Conservation (phyloP, 495 filamentous ascomycete species). For the Daldinia decipiens region DNA sequence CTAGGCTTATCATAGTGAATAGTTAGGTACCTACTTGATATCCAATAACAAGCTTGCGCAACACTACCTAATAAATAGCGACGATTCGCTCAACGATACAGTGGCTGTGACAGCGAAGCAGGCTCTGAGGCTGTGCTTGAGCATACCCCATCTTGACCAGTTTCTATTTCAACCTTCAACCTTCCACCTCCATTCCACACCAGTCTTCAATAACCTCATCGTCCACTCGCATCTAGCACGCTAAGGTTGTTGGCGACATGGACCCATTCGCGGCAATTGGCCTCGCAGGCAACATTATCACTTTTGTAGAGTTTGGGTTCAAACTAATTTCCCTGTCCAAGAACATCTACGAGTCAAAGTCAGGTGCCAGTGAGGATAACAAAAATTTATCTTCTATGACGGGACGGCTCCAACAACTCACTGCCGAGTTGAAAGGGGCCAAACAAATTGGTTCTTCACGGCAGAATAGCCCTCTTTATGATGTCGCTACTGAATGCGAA, state of each 20-base stretch:
- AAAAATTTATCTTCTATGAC: not conserved
- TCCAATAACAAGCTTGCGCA: not conserved
- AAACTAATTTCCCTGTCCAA: not conserved
- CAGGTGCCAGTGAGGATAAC: not conserved
- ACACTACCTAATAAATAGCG: not conserved
- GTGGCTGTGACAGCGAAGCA: not conserved
- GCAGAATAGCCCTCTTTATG: not conserved
- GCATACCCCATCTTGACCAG: not conserved
- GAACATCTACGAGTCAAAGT: not conserved
- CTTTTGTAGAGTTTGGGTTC: not conserved
- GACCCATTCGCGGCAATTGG: constrained; percentile 4
- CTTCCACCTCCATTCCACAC: not conserved
- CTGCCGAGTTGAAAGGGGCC: not conserved
- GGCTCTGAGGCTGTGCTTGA: not conserved
- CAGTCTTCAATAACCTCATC: not conserved
- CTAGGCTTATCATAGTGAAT: too few species aligned
- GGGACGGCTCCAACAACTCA: not conserved
- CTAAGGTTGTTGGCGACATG: not conserved
- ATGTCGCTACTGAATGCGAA: not conserved
- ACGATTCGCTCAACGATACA: not conserved
- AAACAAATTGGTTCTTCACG: not conserved
- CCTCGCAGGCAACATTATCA: not conserved
- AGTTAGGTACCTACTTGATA: too few species aligned
- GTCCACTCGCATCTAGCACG: not conserved
- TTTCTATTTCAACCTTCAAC: not conserved